phyloP scores from a whole-genome alignment of 352 stramenopile species.

The Pythium biforme region DNA sequence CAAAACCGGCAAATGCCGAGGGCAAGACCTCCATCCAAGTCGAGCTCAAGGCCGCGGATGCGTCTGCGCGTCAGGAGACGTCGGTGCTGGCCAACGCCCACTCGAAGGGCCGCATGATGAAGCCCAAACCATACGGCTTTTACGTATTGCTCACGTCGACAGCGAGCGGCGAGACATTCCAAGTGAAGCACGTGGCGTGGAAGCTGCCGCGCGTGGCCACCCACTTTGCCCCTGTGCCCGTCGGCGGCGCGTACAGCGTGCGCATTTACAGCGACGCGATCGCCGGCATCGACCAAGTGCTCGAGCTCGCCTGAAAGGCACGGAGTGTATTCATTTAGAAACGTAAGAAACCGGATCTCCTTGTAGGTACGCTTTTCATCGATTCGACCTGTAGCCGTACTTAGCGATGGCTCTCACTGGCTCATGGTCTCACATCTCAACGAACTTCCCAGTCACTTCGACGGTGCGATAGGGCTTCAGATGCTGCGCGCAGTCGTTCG shows the following conservation, averaged over 20 bases:
- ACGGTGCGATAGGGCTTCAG: background rate
- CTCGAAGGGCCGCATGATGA: constrained; percentile 36
- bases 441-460: too few species aligned
- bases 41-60: constrained; percentile 29
- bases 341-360: background rate
- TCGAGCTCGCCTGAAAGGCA: constrained; percentile 3
- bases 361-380: too few species aligned
- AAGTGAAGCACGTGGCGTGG: constrained; percentile 65
- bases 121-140: constrained; percentile 69
- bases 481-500: background rate
- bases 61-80: constrained; percentile 23
- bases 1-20: background rate
- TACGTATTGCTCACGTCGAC: constrained; percentile 51
- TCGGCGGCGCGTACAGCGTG: constrained; percentile 21
- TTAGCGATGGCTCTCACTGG: too few species aligned
- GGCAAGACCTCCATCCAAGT: constrained; percentile 27
- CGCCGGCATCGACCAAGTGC: constrained; percentile 23
- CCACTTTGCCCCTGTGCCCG: constrained; percentile 31
- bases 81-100: constrained; percentile 19
- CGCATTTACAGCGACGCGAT: constrained; percentile 56
- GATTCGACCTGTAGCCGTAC: too few species aligned
- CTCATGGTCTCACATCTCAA: too few species aligned
- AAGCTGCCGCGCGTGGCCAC: constrained; percentile 35
- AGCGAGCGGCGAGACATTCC: constrained; percentile 29
- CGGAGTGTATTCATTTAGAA: constrained; percentile 9